phyloP scores from a whole-genome alignment of 2,329 filamentous ascomycete species.

The Fusarium xyrophilum region DNA sequence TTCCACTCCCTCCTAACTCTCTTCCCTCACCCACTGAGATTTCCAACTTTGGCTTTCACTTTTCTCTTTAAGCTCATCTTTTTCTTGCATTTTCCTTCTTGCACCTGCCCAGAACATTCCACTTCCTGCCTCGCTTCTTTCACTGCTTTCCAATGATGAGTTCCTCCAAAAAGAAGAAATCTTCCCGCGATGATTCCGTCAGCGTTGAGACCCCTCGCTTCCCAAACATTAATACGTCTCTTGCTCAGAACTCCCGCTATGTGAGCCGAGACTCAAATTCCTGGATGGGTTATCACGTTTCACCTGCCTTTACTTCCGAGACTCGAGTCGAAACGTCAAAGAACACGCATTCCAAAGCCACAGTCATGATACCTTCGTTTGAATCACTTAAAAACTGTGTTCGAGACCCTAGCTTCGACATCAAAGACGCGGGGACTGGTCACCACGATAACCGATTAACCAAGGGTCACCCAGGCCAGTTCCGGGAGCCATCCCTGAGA shows the following conservation, averaged over 20 bases:
- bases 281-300: no score
- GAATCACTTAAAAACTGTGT: no score
- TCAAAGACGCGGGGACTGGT: background rate
- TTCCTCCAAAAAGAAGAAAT: background rate
- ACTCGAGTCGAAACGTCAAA: no score
- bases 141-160: background rate
- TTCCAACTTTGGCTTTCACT: fast-evolving
- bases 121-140: no score
- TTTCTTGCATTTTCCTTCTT: background rate
- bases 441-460: slow-evolving; percentile 10
- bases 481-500: slow-evolving; percentile 14
- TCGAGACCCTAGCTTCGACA: no score
- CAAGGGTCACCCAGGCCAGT: background rate
- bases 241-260: background rate
- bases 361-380: no score
- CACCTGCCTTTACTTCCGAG: no score
- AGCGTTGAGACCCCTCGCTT: background rate
- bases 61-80: fast-evolving
- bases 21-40: fast-evolving
- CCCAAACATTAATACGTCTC: background rate
- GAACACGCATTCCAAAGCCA: no score
- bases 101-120: background rate
- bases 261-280: no score
- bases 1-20: background rate
- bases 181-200: background rate